A percentile compares a stretch with the other conserved stretches of the same genome.
phyloP scores from a whole-genome alignment of 1,139 yeast species.

The Williopsis jadinii region DNA sequence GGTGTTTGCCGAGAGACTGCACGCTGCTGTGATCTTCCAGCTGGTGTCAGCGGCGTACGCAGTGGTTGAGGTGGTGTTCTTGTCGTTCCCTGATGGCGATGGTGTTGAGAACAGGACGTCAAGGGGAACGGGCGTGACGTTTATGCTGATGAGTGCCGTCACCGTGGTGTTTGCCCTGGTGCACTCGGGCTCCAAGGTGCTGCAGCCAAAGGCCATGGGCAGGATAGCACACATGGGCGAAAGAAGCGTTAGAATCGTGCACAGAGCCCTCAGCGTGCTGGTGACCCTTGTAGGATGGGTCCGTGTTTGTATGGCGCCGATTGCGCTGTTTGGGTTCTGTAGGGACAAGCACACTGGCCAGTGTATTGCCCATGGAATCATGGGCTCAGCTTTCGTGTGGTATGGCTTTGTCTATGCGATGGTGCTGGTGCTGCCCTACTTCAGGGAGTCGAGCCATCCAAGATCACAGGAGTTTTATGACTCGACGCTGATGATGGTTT shows the following conservation, averaged over 20 bases:
- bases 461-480: slow-evolving; percentile 84
- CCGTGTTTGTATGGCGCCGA: slow-evolving; percentile 72
- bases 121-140: slow-evolving; percentile 58
- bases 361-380: slow-evolving; percentile 92
- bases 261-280: slow-evolving; percentile 40
- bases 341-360: slow-evolving; percentile 77
- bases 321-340: slow-evolving; percentile 80
- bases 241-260: slow-evolving; percentile 28
- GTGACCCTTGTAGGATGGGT: slow-evolving; percentile 53
- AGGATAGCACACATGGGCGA: slow-evolving; percentile 26
- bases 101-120: slow-evolving; percentile 63
- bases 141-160: slow-evolving; percentile 38
- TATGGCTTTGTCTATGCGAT: slow-evolving; percentile 68
- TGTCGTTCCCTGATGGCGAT: slow-evolving; percentile 54
- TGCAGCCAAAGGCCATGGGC: slow-evolving; percentile 24
- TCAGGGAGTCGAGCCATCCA: slow-evolving; percentile 40
- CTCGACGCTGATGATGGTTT: slow-evolving; percentile 66
- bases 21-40: slow-evolving; percentile 42
- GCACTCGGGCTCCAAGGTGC: slow-evolving; percentile 44
- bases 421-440: slow-evolving; percentile 66
- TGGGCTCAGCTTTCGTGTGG: slow-evolving; percentile 82
- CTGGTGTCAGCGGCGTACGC: slow-evolving; percentile 42
- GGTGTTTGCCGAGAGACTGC: slow-evolving; percentile 45
- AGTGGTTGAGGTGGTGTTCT: slow-evolving; percentile 45
- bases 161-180: slow-evolving; percentile 48